These are phyloP conservation scores for Leptomonas pyrrhocoris DNA, from an alignment of 208 protist genomes.

Conservation along the genomic window DNA sequence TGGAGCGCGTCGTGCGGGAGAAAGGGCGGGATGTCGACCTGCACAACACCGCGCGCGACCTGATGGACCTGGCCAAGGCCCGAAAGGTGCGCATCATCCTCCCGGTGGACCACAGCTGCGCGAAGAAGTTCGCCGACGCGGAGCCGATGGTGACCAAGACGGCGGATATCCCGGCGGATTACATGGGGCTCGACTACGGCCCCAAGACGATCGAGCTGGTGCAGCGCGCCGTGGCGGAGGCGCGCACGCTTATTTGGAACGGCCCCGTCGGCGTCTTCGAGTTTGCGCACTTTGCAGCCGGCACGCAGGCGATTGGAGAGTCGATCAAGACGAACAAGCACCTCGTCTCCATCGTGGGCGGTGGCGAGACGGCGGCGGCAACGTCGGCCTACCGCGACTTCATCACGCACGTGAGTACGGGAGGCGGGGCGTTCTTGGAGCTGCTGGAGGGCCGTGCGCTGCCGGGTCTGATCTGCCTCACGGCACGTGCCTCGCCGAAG, in stretches of 20 bases:
- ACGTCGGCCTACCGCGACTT: conserved; percentile 83
- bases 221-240: conserved; percentile 58
- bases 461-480: conserved; percentile 94
- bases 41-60: conserved; percentile 66
- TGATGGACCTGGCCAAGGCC: conserved; percentile 86
- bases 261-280: conserved; percentile 99
- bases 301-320: conserved; percentile 82
- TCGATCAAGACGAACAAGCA: conserved; percentile 74
- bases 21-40: conserved; percentile 86
- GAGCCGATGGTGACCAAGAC: conserved; percentile 76
- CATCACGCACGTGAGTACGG: conserved; percentile 99
- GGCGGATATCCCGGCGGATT: conserved; percentile 78
- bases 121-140: conserved; percentile 91
- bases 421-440: conserved; percentile 99
- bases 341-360: conserved; percentile 94
- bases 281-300: conserved; percentile 94
- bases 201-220: conserved; percentile 91
- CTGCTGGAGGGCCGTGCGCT: conserved; percentile 98
- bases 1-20: conserved; percentile 91
- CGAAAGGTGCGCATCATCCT: conserved; percentile 97
- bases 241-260: conserved; percentile 97
- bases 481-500: conserved; percentile 74
- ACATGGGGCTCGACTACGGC: conserved; percentile 98
- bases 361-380: conserved; percentile 98
- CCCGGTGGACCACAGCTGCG: conserved; percentile 97